phyloP scores from a whole-genome alignment of 768 basidiomycete genomes.

The Russula lepida region DNA sequence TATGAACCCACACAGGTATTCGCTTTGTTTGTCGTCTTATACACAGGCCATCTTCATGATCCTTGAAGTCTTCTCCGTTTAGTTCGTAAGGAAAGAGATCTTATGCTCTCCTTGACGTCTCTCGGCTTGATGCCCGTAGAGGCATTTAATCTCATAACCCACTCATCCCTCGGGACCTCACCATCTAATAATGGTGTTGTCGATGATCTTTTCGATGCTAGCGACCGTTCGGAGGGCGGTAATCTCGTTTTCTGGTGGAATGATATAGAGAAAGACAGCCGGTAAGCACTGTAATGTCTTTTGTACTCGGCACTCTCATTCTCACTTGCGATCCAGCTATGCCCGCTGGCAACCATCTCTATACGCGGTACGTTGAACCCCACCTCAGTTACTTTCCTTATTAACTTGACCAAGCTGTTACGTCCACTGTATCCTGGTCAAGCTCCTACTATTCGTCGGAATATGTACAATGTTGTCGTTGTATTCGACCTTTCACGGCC shows the following conservation, averaged over 20 bases:
- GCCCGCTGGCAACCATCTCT: slow-evolving; percentile 44
- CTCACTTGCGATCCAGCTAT: slow-evolving; percentile 33
- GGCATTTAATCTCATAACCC: slow-evolving; percentile 66
- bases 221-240: slow-evolving; percentile 75
- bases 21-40: neutral
- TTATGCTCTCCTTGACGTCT: slow-evolving; percentile 49
- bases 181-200: slow-evolving; percentile 42
- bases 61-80: slow-evolving; percentile 50
- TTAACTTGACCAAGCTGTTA: slow-evolving; percentile 44
- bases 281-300: slow-evolving; percentile 33
- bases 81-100: slow-evolving; percentile 60
- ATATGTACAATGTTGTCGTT: slow-evolving; percentile 79
- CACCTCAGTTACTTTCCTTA: neutral
- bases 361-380: slow-evolving; percentile 31
- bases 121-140: slow-evolving; percentile 57
- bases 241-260: slow-evolving; percentile 81
- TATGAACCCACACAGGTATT: slow-evolving; percentile 58
- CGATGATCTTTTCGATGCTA: slow-evolving; percentile 85
- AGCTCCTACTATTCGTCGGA: slow-evolving; percentile 63
- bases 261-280: slow-evolving; percentile 75
- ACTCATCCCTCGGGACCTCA: slow-evolving; percentile 46
- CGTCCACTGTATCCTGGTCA: slow-evolving; percentile 75
- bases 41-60: neutral
- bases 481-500: slow-evolving; percentile 70
- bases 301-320: neutral